Evolutionary conservation across 2,329 filamentous ascomycete genomes (phyloP).

Genomic region (Chaetomium globosum): DNA sequence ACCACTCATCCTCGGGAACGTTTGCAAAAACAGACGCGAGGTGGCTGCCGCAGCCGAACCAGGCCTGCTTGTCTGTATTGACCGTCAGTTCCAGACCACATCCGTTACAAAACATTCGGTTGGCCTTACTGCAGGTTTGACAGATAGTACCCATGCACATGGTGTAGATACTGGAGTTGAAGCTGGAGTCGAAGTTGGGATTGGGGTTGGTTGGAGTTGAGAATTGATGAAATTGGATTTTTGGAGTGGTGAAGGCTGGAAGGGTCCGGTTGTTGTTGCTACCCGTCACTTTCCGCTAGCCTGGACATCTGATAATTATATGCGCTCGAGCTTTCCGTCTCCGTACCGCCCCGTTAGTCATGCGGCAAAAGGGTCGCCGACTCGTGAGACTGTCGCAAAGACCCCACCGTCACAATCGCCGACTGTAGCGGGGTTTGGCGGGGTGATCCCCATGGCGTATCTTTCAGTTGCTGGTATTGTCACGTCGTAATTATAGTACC

Average conservation of each 20-base stretch:
- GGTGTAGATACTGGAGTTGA: conserved; percentile 22
- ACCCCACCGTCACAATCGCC: conserved; percentile 22
- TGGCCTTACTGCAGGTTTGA: conserved; percentile 47
- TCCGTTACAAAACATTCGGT: background rate
- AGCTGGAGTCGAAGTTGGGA: background rate
- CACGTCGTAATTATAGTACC: background rate
- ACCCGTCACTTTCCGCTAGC: background rate
- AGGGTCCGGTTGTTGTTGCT: too few relatives aligned
- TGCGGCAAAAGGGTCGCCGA: conserved; percentile 21
- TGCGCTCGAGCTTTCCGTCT: background rate
- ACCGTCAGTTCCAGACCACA: background rate
- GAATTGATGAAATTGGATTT: background rate
- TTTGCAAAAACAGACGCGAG: conserved; percentile 50
- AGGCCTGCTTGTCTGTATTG: conserved; percentile 49
- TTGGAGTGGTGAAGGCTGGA: too few relatives aligned
- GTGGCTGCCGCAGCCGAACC: conserved; percentile 55
- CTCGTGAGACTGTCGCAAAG: background rate
- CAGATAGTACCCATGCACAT: conserved; percentile 51
- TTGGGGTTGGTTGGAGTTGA: conserved; percentile 35
- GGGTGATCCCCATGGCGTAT: background rate
- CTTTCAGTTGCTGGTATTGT: background rate
- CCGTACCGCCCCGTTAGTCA: background rate
- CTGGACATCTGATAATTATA: background rate
- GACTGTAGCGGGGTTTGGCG: conserved; percentile 11
- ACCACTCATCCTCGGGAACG: conserved; percentile 52